Percentiles rank a stretch among this genome's conserved stretches.
Evolutionary conservation across 208 protist genomes (phyloP).

Genomic region (Acanthamoeba royreba): DNA sequence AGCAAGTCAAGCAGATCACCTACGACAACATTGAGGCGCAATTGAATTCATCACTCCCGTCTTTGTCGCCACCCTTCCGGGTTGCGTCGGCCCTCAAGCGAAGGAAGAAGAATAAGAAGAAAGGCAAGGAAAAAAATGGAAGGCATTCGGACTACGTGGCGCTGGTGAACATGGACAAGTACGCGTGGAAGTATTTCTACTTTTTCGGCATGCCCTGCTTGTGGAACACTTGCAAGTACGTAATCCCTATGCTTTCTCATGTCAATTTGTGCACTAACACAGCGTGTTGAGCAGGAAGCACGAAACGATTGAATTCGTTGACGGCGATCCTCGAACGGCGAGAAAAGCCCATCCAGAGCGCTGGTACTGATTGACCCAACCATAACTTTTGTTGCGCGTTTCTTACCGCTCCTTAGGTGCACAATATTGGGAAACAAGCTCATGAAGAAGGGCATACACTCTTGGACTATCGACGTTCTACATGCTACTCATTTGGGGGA

Average conservation of each 20-base stretch:
- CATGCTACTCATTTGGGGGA: neutral
- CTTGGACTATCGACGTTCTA: neutral
- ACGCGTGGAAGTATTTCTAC: neutral
- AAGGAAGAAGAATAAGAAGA: neutral
- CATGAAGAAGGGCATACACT: neutral
- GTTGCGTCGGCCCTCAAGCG: neutral
- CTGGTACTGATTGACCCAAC: neutral
- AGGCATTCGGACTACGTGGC: neutral
- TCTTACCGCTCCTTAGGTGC: neutral
- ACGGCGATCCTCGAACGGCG: neutral
- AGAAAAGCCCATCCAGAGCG: neutral
- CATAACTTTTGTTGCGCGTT: neutral
- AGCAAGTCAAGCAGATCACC: neutral
- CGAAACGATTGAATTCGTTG: neutral
- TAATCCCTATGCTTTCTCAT: neutral
- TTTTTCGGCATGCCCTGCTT: neutral
- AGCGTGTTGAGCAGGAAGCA: neutral
- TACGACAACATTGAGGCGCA: neutral
- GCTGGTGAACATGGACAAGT: neutral
- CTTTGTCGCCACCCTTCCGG: neutral
- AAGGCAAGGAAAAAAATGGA: neutral
- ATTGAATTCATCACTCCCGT: neutral
- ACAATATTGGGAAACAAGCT: neutral
- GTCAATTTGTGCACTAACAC: neutral
- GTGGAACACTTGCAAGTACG: neutral